phyloP scores from a whole-genome alignment of 2,329 filamentous ascomycete genomes.

The Dothideomycetes sp. region DNA sequence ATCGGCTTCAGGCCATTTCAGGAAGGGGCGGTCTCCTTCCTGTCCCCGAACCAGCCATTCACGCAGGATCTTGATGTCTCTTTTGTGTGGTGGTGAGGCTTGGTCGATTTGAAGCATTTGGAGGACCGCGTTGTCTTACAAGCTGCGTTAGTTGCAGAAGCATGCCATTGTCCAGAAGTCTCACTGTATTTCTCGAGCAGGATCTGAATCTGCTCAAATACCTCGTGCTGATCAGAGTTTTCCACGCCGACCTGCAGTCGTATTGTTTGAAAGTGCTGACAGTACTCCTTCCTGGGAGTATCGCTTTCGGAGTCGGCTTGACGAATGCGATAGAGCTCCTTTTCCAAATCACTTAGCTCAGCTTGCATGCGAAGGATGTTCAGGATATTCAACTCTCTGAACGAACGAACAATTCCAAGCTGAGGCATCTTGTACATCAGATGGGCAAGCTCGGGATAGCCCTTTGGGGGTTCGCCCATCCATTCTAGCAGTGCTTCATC shows the following conservation, averaged over 20 bases:
- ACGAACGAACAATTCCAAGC: constrained; percentile 18
- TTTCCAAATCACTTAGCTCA: constrained; percentile 18
- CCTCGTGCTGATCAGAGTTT: not conserved
- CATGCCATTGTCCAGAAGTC: not conserved
- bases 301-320: not conserved
- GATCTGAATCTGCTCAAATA: not conserved
- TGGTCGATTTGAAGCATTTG: no score
- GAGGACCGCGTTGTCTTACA: no score
- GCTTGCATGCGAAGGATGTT: constrained; percentile 21
- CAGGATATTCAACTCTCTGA: constrained; percentile 17
- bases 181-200: constrained; percentile 13
- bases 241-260: not conserved
- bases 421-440: constrained; percentile 14
- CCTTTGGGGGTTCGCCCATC: no score
- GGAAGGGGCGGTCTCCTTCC: constrained; percentile 99
- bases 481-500: no score
- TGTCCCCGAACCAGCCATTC: constrained; percentile 56
- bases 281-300: not conserved
- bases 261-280: not conserved
- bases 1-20: constrained; percentile 87
- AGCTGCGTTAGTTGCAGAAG: not conserved
- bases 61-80: not conserved
- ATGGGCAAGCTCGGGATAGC: constrained; percentile 17
- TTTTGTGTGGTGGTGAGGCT: not conserved
- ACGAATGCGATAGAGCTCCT: constrained; percentile 16